Base-by-base conservation (phyloP, 805 yeast species). In the Clavispora fructus region DNA sequence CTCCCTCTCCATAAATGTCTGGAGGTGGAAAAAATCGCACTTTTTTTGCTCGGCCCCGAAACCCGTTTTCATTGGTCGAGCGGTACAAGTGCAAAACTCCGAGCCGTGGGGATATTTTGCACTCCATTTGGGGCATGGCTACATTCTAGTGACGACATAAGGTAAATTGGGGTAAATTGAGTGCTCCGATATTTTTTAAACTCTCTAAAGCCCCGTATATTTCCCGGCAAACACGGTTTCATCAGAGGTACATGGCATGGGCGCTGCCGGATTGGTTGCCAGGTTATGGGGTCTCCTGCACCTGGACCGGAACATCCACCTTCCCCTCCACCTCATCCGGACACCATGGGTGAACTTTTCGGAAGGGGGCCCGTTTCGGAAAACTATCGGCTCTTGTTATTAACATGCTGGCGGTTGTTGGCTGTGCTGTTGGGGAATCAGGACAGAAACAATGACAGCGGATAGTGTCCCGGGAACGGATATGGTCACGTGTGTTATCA, bases 21-120 rank as follows among this genome's bases (percentile, higher is more conserved):
- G 28, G 28, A 42, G 39, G 35, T 27, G 54, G 55, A 53, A 53
- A 53, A 53, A 49, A 51, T 51, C 55, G 55, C 55, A 47, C 47
- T 33, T 32, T 14, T 28, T 14, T 31, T 31, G 28, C 38, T 52
- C 57, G 57, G 57, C 44, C 51, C 57, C 57, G 57, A 53, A 38
- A 41, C 47, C 29, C 39, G 33, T 27, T 45, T 39, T 42, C 32
- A 53, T 53, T 53, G 57, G 57, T 45, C 54, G 38, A 30, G 38
- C 30, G 3, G 32, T 32, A n/a, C 31, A n/a, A 27, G 6, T 7
- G 7, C 5, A 26, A 27, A 39, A 27, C 31, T 39, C 41, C 41
- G 41, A 39, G 19, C 31, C 30, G 13, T 25, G 23, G 23, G 23
- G 23, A 19, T 19, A 19, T 19, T 19, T 19, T 19, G 23, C 5